Conservation (phyloP, 225 moss, liverwort and hornwort genomes). For the Bryum argenteum region DNA sequence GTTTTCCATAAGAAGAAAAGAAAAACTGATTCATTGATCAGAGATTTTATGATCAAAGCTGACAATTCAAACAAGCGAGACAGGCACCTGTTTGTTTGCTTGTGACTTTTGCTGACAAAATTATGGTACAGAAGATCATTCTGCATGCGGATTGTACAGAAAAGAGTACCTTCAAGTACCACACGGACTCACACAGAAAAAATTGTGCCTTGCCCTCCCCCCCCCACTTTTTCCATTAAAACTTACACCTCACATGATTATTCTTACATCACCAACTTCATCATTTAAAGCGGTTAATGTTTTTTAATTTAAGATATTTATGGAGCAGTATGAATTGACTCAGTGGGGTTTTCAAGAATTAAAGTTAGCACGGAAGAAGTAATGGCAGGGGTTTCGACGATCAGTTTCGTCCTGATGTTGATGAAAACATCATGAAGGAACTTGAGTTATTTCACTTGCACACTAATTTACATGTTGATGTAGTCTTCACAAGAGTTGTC, state of each 20-base stretch:
- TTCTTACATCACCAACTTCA: slow-evolving; percentile 5
- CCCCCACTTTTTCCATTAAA: neutral
- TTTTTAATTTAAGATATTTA: no score
- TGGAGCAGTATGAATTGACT: neutral
- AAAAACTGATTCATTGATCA: neutral
- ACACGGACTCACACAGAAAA: neutral
- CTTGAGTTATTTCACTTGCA: no score
- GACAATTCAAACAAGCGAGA: neutral
- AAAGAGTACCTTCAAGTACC: slow-evolving; percentile 40
- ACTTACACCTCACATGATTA: neutral
- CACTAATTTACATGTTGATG: no score
- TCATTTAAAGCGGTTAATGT: neutral
- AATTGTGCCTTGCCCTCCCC: neutral
- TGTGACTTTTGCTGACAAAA: slow-evolving; percentile 17
- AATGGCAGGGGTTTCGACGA: no score
- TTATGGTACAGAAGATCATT: neutral
- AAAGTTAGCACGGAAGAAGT: neutral
- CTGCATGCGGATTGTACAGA: slow-evolving; percentile 32
- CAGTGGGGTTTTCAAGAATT: no score
- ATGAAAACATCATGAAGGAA: no score
- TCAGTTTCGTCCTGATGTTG: no score
- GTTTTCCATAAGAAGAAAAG: neutral
- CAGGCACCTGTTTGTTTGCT: slow-evolving; percentile 18
- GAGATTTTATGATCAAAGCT: neutral
- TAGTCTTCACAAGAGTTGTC: no score